phyloP scores from a whole-genome alignment of 106 monocot genomes.

The Dendrobium nobile region DNA sequence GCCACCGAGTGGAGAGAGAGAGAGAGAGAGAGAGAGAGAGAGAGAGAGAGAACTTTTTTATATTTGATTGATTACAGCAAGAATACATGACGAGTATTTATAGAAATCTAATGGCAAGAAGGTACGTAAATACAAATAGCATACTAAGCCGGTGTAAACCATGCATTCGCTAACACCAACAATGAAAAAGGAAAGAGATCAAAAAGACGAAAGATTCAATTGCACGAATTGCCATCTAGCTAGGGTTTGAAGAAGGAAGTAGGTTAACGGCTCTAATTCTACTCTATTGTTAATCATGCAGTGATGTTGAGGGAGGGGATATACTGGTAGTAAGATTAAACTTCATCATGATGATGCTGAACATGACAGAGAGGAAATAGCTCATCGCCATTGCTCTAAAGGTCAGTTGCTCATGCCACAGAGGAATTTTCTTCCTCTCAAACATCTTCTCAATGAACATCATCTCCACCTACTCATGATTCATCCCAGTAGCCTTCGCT shows the following conservation, averaged over 20 bases:
- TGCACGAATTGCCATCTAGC: neutral
- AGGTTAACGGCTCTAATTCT: neutral
- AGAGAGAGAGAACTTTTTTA: too few species aligned
- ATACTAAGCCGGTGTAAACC: neutral
- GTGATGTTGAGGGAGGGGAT: slow-evolving; percentile 81
- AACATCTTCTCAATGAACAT: slow-evolving; percentile 6
- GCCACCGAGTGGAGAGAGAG: too few species aligned
- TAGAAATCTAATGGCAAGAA: too few species aligned
- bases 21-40: too few species aligned
- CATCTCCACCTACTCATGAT: neutral
- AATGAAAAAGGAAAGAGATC: neutral
- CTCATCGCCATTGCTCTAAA: neutral
- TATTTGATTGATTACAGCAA: too few species aligned
- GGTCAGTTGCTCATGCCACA: neutral
- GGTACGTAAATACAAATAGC: too few species aligned
- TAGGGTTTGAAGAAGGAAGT: slow-evolving; percentile 4
- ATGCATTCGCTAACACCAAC: too few species aligned
- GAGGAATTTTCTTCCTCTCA: slow-evolving; percentile 4
- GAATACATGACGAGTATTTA: too few species aligned
- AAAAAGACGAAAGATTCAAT: neutral
- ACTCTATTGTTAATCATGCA: slow-evolving; percentile 30
- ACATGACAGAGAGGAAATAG: slow-evolving; percentile 27
- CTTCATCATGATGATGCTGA: slow-evolving; percentile 37
- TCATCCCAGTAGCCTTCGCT: too few species aligned
- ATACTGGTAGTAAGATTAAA: slow-evolving; percentile 53